A percentile compares a stretch with the other conserved stretches of the same genome.
phyloP scores from a whole-genome alignment of 495 filamentous ascomycete genomes.

The Aspergillus bridgeri region DNA sequence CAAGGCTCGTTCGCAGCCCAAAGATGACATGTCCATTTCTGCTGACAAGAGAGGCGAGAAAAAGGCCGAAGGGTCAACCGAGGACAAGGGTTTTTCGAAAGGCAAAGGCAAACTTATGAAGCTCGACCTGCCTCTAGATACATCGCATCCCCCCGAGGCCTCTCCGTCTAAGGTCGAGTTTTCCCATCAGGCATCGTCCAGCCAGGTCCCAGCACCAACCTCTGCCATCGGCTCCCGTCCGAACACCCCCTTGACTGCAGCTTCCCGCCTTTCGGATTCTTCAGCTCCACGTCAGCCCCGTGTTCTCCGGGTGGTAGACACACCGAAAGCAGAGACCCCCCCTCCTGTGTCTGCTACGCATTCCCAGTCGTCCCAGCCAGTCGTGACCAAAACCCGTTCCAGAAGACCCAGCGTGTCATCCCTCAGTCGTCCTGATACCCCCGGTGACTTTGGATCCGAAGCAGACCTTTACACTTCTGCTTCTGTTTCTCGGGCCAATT shows the following conservation, averaged over 20 bases:
- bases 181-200: conserved; percentile 13
- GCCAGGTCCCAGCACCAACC: conserved; percentile 18
- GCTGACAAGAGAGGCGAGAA: conserved; percentile 19
- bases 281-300: conserved; percentile 45
- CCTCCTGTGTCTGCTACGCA: conserved; percentile 32
- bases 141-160: conserved; percentile 17
- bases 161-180: conserved; percentile 23
- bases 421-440: conserved; percentile 69
- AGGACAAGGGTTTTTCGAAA: conserved; percentile 21
- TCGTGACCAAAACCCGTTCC: conserved; percentile 45
- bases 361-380: conserved; percentile 39
- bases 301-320: conserved; percentile 67
- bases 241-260: conserved; percentile 36
- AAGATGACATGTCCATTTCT: conserved; percentile 22
- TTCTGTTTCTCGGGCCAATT: conserved; percentile 79
- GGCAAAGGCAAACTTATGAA: conserved; percentile 34
- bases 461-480: conserved; percentile 72
- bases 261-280: conserved; percentile 47
- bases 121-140: conserved; percentile 25
- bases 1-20: conserved; percentile 28
- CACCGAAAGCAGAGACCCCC: conserved; percentile 64
- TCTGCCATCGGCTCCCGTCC: conserved; percentile 33
- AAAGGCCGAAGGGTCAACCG: conserved; percentile 11
- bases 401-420: conserved; percentile 59
- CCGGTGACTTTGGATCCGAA: conserved; percentile 74